Evolutionary conservation across 225 moss, liverwort and hornwort genomes (phyloP), one percentile per base, ranked within the genome.

Genomic region (Pseudisothecium myosuroides): DNA sequence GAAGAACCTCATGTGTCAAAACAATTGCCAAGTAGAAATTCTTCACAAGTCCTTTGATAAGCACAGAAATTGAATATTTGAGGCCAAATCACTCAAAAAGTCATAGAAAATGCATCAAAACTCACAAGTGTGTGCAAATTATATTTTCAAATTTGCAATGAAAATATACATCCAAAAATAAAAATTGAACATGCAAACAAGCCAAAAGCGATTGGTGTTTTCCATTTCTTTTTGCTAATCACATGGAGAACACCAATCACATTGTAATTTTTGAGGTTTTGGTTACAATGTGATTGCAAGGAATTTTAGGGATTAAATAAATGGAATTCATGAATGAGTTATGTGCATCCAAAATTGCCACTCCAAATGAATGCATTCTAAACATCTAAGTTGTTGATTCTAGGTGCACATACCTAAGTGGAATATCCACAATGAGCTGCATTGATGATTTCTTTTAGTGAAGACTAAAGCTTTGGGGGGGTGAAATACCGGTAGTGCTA

Each of bases 171-270:
- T 47, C 29, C 7, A 4, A 29, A 18, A 74, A 18, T 47, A 7
- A 2, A 6, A 74, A 47, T 47, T 47, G 4, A 0, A 0, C 0
- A 0, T 1, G 4, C 0, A 0, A 45, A 47, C 4, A 74, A 47
- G 6, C 3, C 2, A 47, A 49, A 74, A 74, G n/a, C n/a, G n/a
- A n/a, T n/a, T n/a, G n/a, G n/a, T n/a, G n/a, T n/a, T n/a, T n/a
- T n/a, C n/a, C n/a, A n/a, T n/a, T n/a, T n/a, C n/a, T n/a, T n/a
- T n/a, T n/a, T n/a, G n/a, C n/a, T n/a, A n/a, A n/a, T n/a, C n/a
- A n/a, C n/a, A n/a, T n/a, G n/a, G n/a, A n/a, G n/a, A n/a, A n/a
- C n/a, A n/a, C n/a, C n/a, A n/a, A n/a, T n/a, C n/a, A n/a, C n/a
- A n/a, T n/a, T n/a, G n/a, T n/a, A n/a, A n/a, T n/a, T n/a, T n/a